These are phyloP conservation scores for Pythium dissimile DNA, from an alignment of 352 stramenopile species.

Conservation along the genomic window DNA sequence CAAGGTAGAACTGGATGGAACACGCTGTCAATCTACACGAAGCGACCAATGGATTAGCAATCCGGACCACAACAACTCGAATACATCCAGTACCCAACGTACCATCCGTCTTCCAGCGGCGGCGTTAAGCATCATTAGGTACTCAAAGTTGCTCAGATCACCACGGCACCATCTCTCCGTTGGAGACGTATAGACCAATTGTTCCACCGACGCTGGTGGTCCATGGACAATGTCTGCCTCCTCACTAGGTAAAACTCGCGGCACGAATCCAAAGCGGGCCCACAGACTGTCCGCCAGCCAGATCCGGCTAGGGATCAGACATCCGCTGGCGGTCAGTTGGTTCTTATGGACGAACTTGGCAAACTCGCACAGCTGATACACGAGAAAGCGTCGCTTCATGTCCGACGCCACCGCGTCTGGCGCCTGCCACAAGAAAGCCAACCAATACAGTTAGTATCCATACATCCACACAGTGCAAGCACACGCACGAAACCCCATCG, in stretches of 20 bases:
- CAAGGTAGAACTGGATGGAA: slow-evolving; percentile 95
- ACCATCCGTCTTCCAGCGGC: slow-evolving; percentile 86
- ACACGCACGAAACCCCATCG: too few relatives aligned
- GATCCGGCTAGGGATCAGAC: slow-evolving; percentile 40
- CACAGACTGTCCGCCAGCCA: slow-evolving; percentile 49
- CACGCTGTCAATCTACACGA: slow-evolving; percentile 48
- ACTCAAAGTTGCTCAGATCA: slow-evolving; percentile 91
- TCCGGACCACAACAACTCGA: background rate
- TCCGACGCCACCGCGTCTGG: slow-evolving; percentile 38
- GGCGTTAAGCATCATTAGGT: slow-evolving; percentile 91
- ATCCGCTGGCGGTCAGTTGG: slow-evolving; percentile 31
- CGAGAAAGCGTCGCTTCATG: slow-evolving; percentile 59
- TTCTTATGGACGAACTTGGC: slow-evolving; percentile 43
- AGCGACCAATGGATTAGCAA: background rate
- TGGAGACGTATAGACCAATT: slow-evolving; percentile 29
- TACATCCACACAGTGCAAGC: background rate
- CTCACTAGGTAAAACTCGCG: background rate
- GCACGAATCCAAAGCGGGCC: slow-evolving; percentile 43
- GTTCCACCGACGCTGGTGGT: slow-evolving; percentile 9
- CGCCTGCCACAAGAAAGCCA: slow-evolving; percentile 1
- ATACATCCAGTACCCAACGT: background rate
- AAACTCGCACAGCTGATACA: slow-evolving; percentile 59
- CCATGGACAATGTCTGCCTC: background rate
- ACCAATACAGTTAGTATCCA: background rate
- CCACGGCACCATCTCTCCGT: slow-evolving; percentile 88